Conservation (phyloP, 2,329 filamentous ascomycete genomes). For the Cercospora nicotianae region DNA sequence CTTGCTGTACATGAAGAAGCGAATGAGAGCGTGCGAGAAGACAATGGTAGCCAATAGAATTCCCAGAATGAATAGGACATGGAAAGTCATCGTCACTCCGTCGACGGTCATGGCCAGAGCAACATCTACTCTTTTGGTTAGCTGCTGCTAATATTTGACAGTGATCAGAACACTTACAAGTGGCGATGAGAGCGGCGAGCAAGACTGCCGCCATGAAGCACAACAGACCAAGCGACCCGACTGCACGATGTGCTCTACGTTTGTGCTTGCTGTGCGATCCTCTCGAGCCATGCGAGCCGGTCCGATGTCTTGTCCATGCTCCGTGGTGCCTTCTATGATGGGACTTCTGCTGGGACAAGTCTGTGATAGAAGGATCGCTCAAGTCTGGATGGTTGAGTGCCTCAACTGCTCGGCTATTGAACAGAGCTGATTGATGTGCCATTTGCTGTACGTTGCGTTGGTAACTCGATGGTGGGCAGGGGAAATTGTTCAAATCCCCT, state of each 20-base stretch:
- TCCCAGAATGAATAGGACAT: conserved; percentile 75
- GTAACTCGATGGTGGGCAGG: conserved; percentile 28
- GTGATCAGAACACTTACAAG: conserved; percentile 30
- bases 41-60: conserved; percentile 73
- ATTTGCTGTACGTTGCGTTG: conserved; percentile 27
- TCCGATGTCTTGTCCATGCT: conserved; percentile 20
- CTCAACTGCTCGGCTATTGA: conserved; percentile 33
- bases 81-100: conserved; percentile 67
- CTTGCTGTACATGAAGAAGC: conserved; percentile 59
- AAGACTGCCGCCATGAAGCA: conserved; percentile 32
- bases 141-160: not conserved
- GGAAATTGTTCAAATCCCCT: conserved; percentile 15
- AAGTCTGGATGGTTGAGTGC: conserved; percentile 37
- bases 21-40: conserved; percentile 76
- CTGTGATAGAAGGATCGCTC: conserved; percentile 31
- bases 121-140: conserved; percentile 58
- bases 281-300: conserved; percentile 11
- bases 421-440: conserved; percentile 31
- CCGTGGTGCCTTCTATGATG: conserved; percentile 25
- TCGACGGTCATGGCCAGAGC: conserved; percentile 67
- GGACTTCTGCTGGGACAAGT: conserved; percentile 33
- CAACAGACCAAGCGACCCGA: conserved; percentile 22
- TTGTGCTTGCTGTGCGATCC: conserved; percentile 13
- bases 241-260: conserved; percentile 15
- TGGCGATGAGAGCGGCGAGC: conserved; percentile 35